Evolutionary conservation across 345 rosid species (phyloP).

Genomic region (Boechera retrofracta): DNA sequence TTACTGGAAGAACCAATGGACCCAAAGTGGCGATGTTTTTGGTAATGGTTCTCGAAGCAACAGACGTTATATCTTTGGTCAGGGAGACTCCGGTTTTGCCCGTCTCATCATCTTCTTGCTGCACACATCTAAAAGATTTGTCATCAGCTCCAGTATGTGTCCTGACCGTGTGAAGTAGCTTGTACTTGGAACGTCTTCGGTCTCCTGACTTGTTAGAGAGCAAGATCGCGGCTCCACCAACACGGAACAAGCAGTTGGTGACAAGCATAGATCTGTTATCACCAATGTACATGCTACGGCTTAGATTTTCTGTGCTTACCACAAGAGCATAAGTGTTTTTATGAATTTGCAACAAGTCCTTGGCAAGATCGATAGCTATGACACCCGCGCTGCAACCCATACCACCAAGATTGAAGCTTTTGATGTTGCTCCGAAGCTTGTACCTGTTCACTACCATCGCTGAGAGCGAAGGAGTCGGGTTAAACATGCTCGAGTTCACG

Average conservation of each 20-base stretch:
- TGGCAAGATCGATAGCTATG: conserved; percentile 40
- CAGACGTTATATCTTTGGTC: conserved; percentile 76
- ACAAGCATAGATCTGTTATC: conserved; percentile 78
- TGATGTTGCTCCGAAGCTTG: conserved; percentile 38
- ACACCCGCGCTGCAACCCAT: conserved; percentile 48
- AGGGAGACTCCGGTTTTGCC: conserved; percentile 81
- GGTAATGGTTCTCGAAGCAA: conserved; percentile 79
- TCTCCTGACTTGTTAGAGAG: conserved; percentile 68
- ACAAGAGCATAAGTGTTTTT: conserved; percentile 66
- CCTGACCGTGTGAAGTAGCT: conserved; percentile 78
- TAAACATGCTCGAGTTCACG: conserved; percentile 37
- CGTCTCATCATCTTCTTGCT: conserved; percentile 76
- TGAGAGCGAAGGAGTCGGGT: conserved; percentile 44
- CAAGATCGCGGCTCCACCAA: conserved; percentile 79
- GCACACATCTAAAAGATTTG: conserved; percentile 77
- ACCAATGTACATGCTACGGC: conserved; percentile 83
- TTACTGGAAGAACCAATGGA: conserved; percentile 80
- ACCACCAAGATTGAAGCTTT: conserved; percentile 40
- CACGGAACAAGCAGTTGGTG: conserved; percentile 78
- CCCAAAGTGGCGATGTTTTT: conserved; percentile 80
- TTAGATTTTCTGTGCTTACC: conserved; percentile 82
- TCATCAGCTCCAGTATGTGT: conserved; percentile 87
- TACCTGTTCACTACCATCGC: conserved; percentile 46
- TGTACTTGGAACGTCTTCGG: conserved; percentile 67
- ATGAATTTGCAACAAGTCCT: conserved; percentile 59